These are phyloP conservation scores for Punctularia strigosozonata DNA, from an alignment of 768 basidiomycete species.

Conservation along the genomic window DNA sequence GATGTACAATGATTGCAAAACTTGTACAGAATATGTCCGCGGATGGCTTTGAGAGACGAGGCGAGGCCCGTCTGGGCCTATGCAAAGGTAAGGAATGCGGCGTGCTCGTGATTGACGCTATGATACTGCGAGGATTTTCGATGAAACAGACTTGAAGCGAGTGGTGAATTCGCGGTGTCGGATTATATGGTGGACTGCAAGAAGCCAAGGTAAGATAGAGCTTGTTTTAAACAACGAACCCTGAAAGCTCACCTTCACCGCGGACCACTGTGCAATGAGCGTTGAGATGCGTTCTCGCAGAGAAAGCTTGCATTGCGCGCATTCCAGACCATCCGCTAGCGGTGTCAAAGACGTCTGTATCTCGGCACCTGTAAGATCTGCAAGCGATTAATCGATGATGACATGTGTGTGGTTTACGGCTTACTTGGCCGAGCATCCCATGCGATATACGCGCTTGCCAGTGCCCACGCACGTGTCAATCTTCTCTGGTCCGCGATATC, in stretches of 20 bases:
- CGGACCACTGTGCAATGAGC: constrained; percentile 65
- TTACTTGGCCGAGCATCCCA: constrained; percentile 77
- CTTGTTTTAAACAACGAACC: no score
- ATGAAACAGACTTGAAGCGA: no score
- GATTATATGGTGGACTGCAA: no score
- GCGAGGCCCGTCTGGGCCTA: no score
- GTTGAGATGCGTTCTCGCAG: constrained; percentile 57
- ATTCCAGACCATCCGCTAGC: constrained; percentile 54
- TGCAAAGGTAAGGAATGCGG: no score
- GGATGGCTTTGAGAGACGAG: no score
- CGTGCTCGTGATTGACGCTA: no score
- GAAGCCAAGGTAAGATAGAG: no score
- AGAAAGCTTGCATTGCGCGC: constrained; percentile 53
- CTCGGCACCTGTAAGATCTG: constrained; percentile 61
- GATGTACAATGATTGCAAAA: no score
- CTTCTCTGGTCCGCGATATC: constrained; percentile 72
- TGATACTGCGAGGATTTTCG: no score
- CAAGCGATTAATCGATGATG: neutral
- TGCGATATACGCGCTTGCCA: constrained; percentile 72
- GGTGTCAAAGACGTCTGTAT: constrained; percentile 68
- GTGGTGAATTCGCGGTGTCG: no score
- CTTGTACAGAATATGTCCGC: no score
- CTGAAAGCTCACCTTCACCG: constrained; percentile 57
- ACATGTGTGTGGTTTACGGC: constrained; percentile 9
- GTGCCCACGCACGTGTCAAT: constrained; percentile 69